phyloP scores from a whole-genome alignment of 2,329 filamentous ascomycete genomes.

The Aureobasidium sp. region DNA sequence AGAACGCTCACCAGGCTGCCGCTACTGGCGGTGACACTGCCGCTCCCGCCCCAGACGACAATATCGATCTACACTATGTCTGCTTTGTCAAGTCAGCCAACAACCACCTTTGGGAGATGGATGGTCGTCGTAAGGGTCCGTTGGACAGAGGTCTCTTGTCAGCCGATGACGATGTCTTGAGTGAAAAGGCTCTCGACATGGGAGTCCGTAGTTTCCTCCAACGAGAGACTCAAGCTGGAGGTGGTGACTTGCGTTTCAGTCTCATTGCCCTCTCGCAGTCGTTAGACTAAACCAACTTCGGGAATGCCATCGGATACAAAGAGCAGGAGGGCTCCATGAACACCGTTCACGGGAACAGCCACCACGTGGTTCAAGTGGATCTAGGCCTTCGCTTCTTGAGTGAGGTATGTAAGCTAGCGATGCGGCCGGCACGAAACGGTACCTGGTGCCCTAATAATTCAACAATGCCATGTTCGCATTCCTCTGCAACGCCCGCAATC shows the following conservation, averaged over 20 bases:
- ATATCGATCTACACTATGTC: conserved; percentile 91
- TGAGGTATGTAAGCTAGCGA: neutral
- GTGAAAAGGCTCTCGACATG: conserved; percentile 64
- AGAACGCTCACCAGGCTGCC: conserved; percentile 69
- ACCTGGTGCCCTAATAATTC: neutral
- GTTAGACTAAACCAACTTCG: conserved; percentile 41
- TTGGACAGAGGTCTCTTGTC: conserved; percentile 51
- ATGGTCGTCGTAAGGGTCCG: conserved; percentile 67
- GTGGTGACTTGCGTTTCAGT: conserved; percentile 57
- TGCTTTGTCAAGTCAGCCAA: conserved; percentile 77
- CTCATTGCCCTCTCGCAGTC: conserved; percentile 53
- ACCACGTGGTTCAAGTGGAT: conserved; percentile 4
- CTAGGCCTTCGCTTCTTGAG: neutral
- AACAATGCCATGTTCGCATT: neutral
- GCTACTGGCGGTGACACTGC: conserved; percentile 70
- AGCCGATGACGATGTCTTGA: conserved; percentile 46
- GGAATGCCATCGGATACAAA: neutral
- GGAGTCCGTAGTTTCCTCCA: conserved; percentile 58
- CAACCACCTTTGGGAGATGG: conserved; percentile 68
- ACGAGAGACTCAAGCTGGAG: conserved; percentile 47
- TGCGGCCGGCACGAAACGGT: neutral
- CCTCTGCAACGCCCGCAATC: conserved; percentile 1
- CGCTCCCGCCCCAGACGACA: conserved; percentile 70
- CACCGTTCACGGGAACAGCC: neutral
- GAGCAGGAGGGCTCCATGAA: neutral